Evolutionary conservation across 1,284 basidiomycete species (phyloP), one percentile per base, ranked within the genome.

Genomic region (Ustilago tritici): DNA sequence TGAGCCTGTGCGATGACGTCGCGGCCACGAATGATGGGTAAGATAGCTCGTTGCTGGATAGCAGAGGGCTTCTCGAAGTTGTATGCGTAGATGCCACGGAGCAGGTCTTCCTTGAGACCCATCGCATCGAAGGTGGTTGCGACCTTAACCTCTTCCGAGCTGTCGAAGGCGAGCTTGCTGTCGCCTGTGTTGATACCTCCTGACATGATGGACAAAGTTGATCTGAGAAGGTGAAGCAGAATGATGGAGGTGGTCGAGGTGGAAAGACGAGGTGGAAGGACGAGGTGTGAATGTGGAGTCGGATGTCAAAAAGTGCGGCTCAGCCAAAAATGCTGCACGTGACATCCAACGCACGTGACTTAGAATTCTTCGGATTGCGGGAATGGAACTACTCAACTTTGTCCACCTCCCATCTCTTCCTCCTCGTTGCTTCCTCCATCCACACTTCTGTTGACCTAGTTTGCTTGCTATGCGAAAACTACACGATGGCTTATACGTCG

Each of bases 1-100:
- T 99, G 97, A 19, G 97, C 97, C 89, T 99, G 96, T 14, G 95
- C 95, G 87, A 97, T 98, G 73, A 98, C 95, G 89, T 98, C 95
- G 78, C 95, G 86, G 43, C 87, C 87, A 88, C 95, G 93, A 49
- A 80, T 83, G 66, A 87, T 76, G 55, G 83, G 78, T 2, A 81
- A 67, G 23, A 84, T 83, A 23, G 85, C 85, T 28, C 85, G 78
- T 56, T 73, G 68, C 56, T 82, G 82, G 59, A 82, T 82, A 6
- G 79, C 81, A 3, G 81, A 81, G 4, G 81, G 80, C 46, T 76
- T 83, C 35, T 86, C 85, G 64, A 85, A 86, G 67, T 84, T 97
- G 89, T 99, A 99, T 59, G 96, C 97, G 87, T 99, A 99, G 87
- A 99, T 95, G 80, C 97, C 97, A 72, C 97, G 92, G 58, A 98